Conservation (phyloP, 495 filamentous ascomycete species). For the Penicillium dipodomyicola region DNA sequence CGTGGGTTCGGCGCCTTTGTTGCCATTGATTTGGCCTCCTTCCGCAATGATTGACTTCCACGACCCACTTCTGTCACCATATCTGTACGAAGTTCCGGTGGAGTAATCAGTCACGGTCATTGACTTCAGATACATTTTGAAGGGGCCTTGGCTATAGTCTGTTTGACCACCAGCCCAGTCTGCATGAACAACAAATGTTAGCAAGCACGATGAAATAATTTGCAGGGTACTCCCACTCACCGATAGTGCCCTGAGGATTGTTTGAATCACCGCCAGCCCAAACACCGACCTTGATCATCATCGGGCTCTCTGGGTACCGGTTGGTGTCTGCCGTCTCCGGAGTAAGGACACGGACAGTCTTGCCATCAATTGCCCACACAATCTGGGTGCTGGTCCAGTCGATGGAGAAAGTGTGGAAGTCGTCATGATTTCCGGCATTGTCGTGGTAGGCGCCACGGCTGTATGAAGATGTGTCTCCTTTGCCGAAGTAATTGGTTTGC, state of each 20-base stretch:
- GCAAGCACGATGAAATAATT: not conserved
- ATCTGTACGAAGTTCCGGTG: slow-evolving; percentile 77
- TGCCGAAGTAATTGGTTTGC: slow-evolving; percentile 86
- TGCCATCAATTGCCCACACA: slow-evolving; percentile 71
- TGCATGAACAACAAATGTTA: slow-evolving; percentile 25
- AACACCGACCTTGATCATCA: slow-evolving; percentile 77
- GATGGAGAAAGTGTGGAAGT: slow-evolving; percentile 80
- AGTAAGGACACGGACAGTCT: slow-evolving; percentile 63
- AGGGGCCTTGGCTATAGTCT: slow-evolving; percentile 77
- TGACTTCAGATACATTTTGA: slow-evolving; percentile 77
- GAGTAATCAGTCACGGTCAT: slow-evolving; percentile 85
- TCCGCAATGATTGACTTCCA: slow-evolving; percentile 77
- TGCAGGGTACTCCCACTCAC: slow-evolving; percentile 34
- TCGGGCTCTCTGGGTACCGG: slow-evolving; percentile 81
- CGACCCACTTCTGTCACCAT: slow-evolving; percentile 69
- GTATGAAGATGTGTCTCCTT: slow-evolving; percentile 66
- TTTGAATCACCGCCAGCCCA: slow-evolving; percentile 82
- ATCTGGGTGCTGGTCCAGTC: slow-evolving; percentile 74
- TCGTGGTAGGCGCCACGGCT: slow-evolving; percentile 60
- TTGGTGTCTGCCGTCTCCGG: slow-evolving; percentile 62
- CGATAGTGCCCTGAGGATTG: slow-evolving; percentile 64
- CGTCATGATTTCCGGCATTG: slow-evolving; percentile 48
- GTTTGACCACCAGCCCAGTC: slow-evolving; percentile 84
- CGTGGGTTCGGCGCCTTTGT: slow-evolving; percentile 37
- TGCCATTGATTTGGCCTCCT: slow-evolving; percentile 65